A percentile compares a stretch with the other conserved stretches of the same genome.
Conservation (phyloP, 2,329 filamentous ascomycete genomes). For the Aschersonia sp. region DNA sequence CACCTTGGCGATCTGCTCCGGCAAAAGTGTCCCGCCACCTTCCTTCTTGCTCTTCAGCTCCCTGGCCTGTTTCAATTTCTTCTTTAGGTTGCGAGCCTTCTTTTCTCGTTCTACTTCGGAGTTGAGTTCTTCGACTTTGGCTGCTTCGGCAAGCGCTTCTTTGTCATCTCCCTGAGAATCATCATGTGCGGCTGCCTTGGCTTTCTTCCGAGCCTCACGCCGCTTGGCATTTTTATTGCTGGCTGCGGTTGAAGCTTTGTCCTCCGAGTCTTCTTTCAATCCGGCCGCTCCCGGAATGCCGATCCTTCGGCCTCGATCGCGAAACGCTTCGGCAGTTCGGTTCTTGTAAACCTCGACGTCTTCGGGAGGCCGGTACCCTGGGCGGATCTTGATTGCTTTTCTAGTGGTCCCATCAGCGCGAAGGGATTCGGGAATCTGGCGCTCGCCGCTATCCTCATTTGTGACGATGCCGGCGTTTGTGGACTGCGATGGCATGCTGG, state of each 20-base stretch:
- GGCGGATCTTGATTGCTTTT: conserved; percentile 85
- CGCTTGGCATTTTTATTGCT: conserved; percentile 81
- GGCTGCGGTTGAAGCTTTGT: conserved; percentile 28
- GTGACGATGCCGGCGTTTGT: conserved; percentile 63
- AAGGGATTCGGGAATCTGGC: conserved; percentile 76
- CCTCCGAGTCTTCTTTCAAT: conserved; percentile 32
- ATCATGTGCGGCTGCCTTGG: conserved; percentile 40
- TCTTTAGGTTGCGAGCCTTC: conserved; percentile 79
- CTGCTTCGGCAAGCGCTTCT: conserved; percentile 6
- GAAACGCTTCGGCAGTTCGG: conserved; percentile 71
- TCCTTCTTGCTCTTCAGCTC: conserved; percentile 88
- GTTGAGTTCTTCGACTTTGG: conserved; percentile 35
- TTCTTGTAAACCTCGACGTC: conserved; percentile 96
- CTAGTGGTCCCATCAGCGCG: conserved; percentile 83
- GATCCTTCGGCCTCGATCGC: conserved; percentile 50
- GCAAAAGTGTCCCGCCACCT: conserved; percentile 65
- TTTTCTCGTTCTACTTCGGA: conserved; percentile 73
- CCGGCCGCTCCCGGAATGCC: conserved; percentile 59
- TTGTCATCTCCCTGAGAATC: conserved; percentile 41
- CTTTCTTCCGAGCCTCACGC: conserved; percentile 39
- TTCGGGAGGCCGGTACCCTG: conserved; percentile 86
- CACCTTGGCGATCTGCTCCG: conserved; percentile 93
- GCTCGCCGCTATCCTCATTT: conserved; percentile 60
- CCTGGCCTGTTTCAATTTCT: conserved; percentile 87
- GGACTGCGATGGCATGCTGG: conserved; percentile 30